These are phyloP conservation scores for Debaryomyces prosopidis DNA, from an alignment of 805 yeast genomes.

Conservation along the genomic window DNA sequence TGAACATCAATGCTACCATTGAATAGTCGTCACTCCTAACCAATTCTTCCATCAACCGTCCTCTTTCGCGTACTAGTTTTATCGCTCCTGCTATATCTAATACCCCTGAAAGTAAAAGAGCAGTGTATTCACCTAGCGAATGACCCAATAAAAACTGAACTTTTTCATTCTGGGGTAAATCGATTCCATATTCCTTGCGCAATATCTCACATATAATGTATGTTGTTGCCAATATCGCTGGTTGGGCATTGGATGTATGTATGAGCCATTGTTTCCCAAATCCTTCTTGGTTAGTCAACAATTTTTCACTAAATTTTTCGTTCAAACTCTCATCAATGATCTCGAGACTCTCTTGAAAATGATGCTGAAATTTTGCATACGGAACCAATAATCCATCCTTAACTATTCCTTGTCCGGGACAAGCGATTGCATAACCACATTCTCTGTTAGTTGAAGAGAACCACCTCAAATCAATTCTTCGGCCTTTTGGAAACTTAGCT, in stretches of 20 bases:
- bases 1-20: conserved; percentile 37
- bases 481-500: neutral
- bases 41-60: conserved; percentile 40
- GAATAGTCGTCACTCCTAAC: conserved; percentile 24
- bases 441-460: neutral
- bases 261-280: conserved; percentile 19
- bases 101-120: conserved; percentile 37
- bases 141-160: conserved; percentile 42
- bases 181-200: conserved; percentile 16
- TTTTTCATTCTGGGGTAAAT: conserved; percentile 11
- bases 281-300: conserved; percentile 13
- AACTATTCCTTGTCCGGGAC: conserved; percentile 38
- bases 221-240: conserved; percentile 49
- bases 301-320: conserved; percentile 18
- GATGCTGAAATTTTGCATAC: conserved; percentile 9
- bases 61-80: conserved; percentile 46
- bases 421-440: conserved; percentile 26
- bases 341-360: conserved; percentile 13
- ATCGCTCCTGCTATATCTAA: conserved; percentile 35
- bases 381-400: conserved; percentile 22
- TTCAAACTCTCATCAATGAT: conserved; percentile 22
- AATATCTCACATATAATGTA: conserved; percentile 25
- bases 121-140: conserved; percentile 53
- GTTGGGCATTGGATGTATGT: conserved; percentile 52
- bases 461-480: neutral